phyloP scores from a whole-genome alignment of 2,329 filamentous ascomycete species.

The Thelonectria blattea region DNA sequence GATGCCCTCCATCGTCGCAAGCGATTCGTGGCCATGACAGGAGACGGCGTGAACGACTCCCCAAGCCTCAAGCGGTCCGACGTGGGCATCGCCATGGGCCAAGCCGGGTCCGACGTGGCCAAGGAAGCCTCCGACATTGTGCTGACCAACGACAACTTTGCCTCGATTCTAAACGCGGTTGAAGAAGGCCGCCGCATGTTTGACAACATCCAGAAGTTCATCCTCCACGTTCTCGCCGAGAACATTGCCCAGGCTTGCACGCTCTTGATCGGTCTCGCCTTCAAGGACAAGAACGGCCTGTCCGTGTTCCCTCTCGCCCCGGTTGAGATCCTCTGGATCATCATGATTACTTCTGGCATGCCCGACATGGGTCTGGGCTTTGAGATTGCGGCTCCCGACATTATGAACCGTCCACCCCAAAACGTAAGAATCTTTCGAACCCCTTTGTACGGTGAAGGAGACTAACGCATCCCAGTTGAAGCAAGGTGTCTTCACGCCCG shows the following conservation, averaged over 20 bases:
- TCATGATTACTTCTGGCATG: constrained; percentile 77
- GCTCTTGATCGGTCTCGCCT: constrained; percentile 71
- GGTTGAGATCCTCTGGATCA: constrained; percentile 80
- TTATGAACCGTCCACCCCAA: constrained; percentile 73
- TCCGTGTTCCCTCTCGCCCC: constrained; percentile 76
- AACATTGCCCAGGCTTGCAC: constrained; percentile 74
- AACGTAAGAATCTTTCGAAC: constrained; percentile 49
- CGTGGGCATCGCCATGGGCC: constrained; percentile 75
- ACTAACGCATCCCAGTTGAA: constrained; percentile 38
- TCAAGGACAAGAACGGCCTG: constrained; percentile 67
- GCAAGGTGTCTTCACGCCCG: constrained; percentile 67
- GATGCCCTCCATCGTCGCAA: constrained; percentile 71
- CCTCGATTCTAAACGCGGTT: constrained; percentile 73
- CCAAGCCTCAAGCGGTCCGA: constrained; percentile 71
- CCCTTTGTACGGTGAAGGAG: background rate
- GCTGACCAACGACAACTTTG: constrained; percentile 75
- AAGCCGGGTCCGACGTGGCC: constrained; percentile 71
- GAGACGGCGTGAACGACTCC: constrained; percentile 74
- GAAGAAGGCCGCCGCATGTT: constrained; percentile 74
- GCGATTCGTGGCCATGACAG: constrained; percentile 73
- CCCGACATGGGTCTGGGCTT: constrained; percentile 79
- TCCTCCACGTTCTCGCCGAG: constrained; percentile 69
- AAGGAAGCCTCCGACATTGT: constrained; percentile 73
- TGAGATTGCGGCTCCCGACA: constrained; percentile 71
- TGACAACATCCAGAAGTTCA: constrained; percentile 77